These are phyloP conservation scores for Lachancea thermotolerans DNA, from an alignment of 805 yeast species.

Conservation along the genomic window DNA sequence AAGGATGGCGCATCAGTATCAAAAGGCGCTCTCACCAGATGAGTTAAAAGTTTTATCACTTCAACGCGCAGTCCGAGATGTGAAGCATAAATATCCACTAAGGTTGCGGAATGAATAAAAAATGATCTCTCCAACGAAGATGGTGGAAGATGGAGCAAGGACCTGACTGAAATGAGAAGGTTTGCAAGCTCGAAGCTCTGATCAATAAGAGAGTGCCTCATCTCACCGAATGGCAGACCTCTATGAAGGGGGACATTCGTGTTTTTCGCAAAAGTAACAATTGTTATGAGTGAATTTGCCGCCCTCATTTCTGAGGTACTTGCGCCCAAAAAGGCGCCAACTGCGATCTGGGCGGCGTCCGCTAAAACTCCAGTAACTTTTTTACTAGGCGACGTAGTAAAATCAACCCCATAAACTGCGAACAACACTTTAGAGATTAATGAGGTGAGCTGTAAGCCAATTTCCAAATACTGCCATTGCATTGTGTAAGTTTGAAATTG, in stretches of 20 bases:
- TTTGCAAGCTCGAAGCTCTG: slow-evolving; percentile 50
- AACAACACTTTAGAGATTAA: slow-evolving; percentile 50
- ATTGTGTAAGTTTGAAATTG: slow-evolving; percentile 59
- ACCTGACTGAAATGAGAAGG: slow-evolving; percentile 51
- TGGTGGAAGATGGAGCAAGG: slow-evolving; percentile 41
- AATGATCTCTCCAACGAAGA: slow-evolving; percentile 61
- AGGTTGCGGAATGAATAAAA: slow-evolving; percentile 46
- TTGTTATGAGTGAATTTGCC: slow-evolving; percentile 25
- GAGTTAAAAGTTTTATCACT: slow-evolving; percentile 50
- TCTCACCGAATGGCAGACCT: slow-evolving; percentile 12
- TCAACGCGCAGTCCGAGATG: slow-evolving; percentile 41
- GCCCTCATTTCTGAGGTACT: slow-evolving; percentile 47
- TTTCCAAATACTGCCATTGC: slow-evolving; percentile 49
- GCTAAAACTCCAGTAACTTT: slow-evolving; percentile 46
- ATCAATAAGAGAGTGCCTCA: slow-evolving; percentile 36
- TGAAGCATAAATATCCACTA: slow-evolving; percentile 54
- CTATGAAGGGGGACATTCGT: slow-evolving; percentile 12
- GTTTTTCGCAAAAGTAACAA: slow-evolving; percentile 5
- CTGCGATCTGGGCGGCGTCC: slow-evolving; percentile 43
- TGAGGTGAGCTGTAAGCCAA: slow-evolving; percentile 50
- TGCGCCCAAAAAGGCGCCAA: slow-evolving; percentile 49
- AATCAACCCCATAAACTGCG: slow-evolving; percentile 50
- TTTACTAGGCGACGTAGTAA: slow-evolving; percentile 29
- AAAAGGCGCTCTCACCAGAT: slow-evolving; percentile 53
- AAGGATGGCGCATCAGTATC: slow-evolving; percentile 64